These are phyloP conservation scores for Mesembryanthemum crystallinum DNA, from an alignment of 148 eudicot species.

Conservation along the genomic window DNA sequence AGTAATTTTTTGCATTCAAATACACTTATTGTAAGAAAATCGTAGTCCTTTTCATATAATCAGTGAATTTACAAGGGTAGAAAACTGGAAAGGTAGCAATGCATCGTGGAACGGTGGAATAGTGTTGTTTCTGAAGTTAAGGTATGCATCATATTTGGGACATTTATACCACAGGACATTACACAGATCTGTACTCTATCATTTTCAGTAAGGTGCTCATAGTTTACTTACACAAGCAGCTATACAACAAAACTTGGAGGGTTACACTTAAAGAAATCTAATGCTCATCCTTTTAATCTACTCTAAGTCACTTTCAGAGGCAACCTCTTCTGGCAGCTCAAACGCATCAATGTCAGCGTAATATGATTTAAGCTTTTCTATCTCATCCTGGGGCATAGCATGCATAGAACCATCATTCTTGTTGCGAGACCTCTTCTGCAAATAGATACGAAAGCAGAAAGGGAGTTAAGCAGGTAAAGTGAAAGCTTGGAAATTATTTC, in stretches of 20 bases:
- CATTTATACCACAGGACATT: not conserved
- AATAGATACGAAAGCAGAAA: not conserved
- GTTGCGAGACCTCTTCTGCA: slow-evolving; percentile 34
- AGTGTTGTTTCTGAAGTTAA: too few relatives aligned
- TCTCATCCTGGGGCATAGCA: slow-evolving; percentile 37
- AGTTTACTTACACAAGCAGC: slow-evolving; percentile 11
- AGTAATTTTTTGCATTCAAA: too few relatives aligned
- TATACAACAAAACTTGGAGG: slow-evolving; percentile 20
- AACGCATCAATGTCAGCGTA: slow-evolving; percentile 45
- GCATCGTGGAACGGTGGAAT: too few relatives aligned
- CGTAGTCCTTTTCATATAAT: too few relatives aligned
- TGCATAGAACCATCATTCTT: slow-evolving; percentile 17
- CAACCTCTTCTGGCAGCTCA: slow-evolving; percentile 36
- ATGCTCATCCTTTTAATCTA: slow-evolving; percentile 1
- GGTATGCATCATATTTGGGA: not conserved
- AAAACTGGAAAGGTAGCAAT: too few relatives aligned
- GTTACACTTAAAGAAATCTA: too few relatives aligned
- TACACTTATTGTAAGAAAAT: too few relatives aligned
- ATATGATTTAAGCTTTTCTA: slow-evolving; percentile 36
- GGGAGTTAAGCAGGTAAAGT: not conserved
- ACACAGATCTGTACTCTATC: not conserved
- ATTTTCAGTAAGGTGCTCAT: not conserved
- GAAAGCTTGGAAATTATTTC: too few relatives aligned
- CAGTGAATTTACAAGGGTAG: too few relatives aligned
- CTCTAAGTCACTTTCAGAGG: slow-evolving; percentile 26